phyloP scores from a whole-genome alignment of 2,329 filamentous ascomycete species.

The Aureobasidium uvarum region DNA sequence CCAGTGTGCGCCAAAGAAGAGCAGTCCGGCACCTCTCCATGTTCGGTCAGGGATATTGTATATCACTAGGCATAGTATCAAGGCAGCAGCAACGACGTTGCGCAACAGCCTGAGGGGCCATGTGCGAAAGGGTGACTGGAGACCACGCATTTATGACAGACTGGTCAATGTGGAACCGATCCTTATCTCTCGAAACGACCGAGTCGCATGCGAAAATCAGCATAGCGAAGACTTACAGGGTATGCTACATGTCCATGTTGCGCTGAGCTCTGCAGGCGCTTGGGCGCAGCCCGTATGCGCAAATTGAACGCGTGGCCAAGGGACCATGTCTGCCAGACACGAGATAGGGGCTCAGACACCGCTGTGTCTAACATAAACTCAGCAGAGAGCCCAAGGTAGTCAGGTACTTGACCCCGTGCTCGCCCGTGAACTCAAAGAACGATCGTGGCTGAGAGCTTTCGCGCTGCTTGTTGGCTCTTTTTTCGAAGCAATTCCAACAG shows the following conservation, averaged over 20 bases:
- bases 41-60: conserved; percentile 8
- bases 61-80: neutral
- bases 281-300: neutral
- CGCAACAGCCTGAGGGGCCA: neutral
- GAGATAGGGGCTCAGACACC: conserved; percentile 7
- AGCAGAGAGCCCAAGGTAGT: neutral
- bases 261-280: neutral
- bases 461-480: neutral
- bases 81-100: neutral
- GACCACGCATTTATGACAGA: neutral
- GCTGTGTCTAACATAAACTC: neutral
- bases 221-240: neutral
- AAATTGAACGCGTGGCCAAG: neutral
- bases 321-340: neutral
- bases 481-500: neutral
- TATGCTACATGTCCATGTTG: neutral
- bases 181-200: neutral
- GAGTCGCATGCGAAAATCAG: neutral
- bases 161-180: neutral
- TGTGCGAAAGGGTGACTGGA: neutral
- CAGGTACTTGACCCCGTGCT: neutral
- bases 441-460: neutral
- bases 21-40: neutral
- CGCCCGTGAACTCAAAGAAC: neutral
- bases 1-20: conserved; percentile 1